A percentile compares a stretch with the other conserved stretches of the same genome.
Evolutionary conservation across 2,329 filamentous ascomycete genomes (phyloP).

Genomic region (Shiraia bambusicola): DNA sequence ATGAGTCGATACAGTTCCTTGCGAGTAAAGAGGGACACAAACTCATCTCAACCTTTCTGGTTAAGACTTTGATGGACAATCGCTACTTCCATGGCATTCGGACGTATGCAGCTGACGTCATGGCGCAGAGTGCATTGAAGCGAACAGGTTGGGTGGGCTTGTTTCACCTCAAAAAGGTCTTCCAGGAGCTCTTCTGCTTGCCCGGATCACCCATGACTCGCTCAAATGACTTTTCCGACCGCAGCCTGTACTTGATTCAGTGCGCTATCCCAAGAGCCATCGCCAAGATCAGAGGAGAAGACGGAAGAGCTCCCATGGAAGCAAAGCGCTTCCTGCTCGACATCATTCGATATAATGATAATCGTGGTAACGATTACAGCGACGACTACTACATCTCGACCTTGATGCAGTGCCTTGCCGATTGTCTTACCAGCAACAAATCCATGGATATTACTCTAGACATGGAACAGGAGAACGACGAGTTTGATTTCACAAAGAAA

Average conservation of each 20-base stretch:
- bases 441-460: conserved; percentile 41
- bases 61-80: conserved; percentile 84
- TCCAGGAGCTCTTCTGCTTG: conserved; percentile 85
- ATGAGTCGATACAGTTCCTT: conserved; percentile 72
- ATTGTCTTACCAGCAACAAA: conserved; percentile 49
- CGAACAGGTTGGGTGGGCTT: conserved; percentile 72
- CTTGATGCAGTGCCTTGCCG: conserved; percentile 66
- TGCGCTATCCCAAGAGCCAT: conserved; percentile 81
- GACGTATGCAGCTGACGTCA: conserved; percentile 75
- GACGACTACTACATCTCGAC: conserved; percentile 87
- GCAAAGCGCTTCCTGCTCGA: conserved; percentile 85
- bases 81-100: conserved; percentile 95
- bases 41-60: conserved; percentile 83
- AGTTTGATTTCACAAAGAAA: conserved; percentile 57
- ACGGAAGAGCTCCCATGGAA: conserved; percentile 74
- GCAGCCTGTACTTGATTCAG: conserved; percentile 80
- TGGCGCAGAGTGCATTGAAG: conserved; percentile 68
- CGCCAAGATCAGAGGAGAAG: conserved; percentile 70
- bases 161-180: conserved; percentile 81
- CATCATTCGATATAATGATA: conserved; percentile 91
- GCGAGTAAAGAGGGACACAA: conserved; percentile 68
- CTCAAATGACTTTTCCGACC: conserved; percentile 89
- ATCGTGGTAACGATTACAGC: conserved; percentile 83
- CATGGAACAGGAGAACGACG: conserved; percentile 53
- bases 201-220: conserved; percentile 74